Conservation (phyloP, 2,329 filamentous ascomycete species). For the Aspergillus puulaauensis region DNA sequence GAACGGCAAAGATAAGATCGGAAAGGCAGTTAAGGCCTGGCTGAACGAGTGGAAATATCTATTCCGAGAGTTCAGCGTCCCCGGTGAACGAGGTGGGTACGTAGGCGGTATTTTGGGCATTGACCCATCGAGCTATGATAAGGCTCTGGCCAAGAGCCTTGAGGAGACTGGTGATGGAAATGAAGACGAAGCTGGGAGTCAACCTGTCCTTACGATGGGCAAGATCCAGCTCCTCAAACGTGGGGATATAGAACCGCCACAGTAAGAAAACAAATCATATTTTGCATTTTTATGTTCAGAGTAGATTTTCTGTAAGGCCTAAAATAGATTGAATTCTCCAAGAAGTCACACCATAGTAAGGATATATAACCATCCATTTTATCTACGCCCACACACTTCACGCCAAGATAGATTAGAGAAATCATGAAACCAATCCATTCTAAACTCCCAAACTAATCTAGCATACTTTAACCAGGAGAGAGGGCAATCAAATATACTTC, state of each 20-base stretch:
- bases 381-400: no score
- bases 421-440: no score
- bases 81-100: constrained; percentile 83
- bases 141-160: constrained; percentile 29
- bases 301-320: no score
- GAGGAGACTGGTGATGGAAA: constrained; percentile 24
- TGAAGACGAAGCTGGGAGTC: constrained; percentile 24
- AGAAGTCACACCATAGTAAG: no score
- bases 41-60: constrained; percentile 94
- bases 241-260: constrained; percentile 36
- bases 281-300: not conserved
- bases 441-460: no score
- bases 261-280: constrained; percentile 15
- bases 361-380: no score
- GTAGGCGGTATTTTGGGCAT: constrained; percentile 65
- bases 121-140: constrained; percentile 61
- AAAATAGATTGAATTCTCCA: no score
- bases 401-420: no score
- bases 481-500: no score
- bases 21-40: constrained; percentile 86
- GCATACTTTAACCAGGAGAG: no score
- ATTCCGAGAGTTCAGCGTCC: constrained; percentile 93
- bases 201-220: constrained; percentile 36
- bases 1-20: constrained; percentile 98
- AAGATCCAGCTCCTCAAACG: constrained; percentile 49